A percentile compares a stretch with the other conserved stretches of the same genome.
phyloP scores from a whole-genome alignment of 169 alveolate species.

The Cryptosporidium muris region DNA sequence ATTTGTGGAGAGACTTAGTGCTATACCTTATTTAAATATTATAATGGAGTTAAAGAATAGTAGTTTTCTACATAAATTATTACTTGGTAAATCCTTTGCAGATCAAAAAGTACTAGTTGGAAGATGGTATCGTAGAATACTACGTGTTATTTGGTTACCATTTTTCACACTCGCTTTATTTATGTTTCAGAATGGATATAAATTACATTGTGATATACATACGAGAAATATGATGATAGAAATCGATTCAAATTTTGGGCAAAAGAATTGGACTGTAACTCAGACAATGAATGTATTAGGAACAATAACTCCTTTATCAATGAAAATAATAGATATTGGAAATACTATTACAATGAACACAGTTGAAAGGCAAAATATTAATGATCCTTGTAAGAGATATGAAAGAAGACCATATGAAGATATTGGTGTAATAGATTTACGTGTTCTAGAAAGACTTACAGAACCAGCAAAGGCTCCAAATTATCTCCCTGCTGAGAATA shows the following conservation, averaged over 20 bases:
- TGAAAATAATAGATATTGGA: slow-evolving; percentile 60
- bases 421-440: slow-evolving; percentile 44
- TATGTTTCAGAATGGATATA: slow-evolving; percentile 51
- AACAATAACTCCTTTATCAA: slow-evolving; percentile 32
- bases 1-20: slow-evolving; percentile 30
- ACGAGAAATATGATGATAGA: slow-evolving; percentile 60
- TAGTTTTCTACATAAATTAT: slow-evolving; percentile 21
- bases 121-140: slow-evolving; percentile 63
- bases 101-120: slow-evolving; percentile 43
- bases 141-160: slow-evolving; percentile 66
- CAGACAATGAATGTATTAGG: slow-evolving; percentile 52
- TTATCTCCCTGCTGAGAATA: slow-evolving; percentile 27
- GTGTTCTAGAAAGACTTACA: slow-evolving; percentile 50
- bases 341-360: slow-evolving; percentile 57
- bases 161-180: slow-evolving; percentile 59
- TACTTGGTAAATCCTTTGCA: slow-evolving; percentile 30
- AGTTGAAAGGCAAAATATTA: slow-evolving; percentile 19
- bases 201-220: slow-evolving; percentile 61
- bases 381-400: slow-evolving; percentile 54
- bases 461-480: slow-evolving; percentile 60
- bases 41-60: slow-evolving; percentile 23
- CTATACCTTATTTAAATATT: slow-evolving; percentile 51
- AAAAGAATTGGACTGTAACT: slow-evolving; percentile 27
- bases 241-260: slow-evolving; percentile 47
- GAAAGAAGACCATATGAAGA: slow-evolving; percentile 71